phyloP scores from a whole-genome alignment of 2,329 filamentous ascomycete species.

The Colletotrichum sp. region DNA sequence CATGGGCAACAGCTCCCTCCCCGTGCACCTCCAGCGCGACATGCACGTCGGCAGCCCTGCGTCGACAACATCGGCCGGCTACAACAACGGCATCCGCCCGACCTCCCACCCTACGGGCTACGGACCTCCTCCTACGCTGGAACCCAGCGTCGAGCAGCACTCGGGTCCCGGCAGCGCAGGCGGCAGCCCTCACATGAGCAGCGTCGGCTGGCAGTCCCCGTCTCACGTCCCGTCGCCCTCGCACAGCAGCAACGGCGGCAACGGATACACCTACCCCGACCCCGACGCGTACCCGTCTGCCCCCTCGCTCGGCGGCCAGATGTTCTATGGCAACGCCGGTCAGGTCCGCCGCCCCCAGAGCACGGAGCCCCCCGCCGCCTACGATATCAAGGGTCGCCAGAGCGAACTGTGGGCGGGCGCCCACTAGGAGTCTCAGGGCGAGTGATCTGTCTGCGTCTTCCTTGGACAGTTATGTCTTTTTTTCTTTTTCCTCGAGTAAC shows the following conservation, averaged over 20 bases:
- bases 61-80: constrained; percentile 68
- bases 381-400: constrained; percentile 65
- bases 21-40: constrained; percentile 80
- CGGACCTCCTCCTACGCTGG: constrained; percentile 83
- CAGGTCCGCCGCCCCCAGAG: constrained; percentile 75
- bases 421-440: constrained; percentile 37
- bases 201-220: constrained; percentile 86
- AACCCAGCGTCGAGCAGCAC: constrained; percentile 82
- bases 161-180: constrained; percentile 70
- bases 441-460: background rate
- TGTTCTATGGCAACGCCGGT: constrained; percentile 73
- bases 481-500: background rate
- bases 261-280: constrained; percentile 80
- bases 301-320: constrained; percentile 62
- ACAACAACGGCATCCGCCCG: constrained; percentile 63
- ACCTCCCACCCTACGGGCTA: constrained; percentile 88
- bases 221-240: constrained; percentile 75
- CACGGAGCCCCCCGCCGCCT: constrained; percentile 69
- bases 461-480: background rate
- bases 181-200: constrained; percentile 85
- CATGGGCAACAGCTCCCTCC: constrained; percentile 79
- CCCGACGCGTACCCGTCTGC: constrained; percentile 73
- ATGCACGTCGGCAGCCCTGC: constrained; percentile 74
- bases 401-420: constrained; percentile 58
- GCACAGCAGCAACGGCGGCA: constrained; percentile 60